These are phyloP conservation scores for Parachlorella kessleri DNA, from an alignment of 139 green algal genomes.

Conservation along the genomic window DNA sequence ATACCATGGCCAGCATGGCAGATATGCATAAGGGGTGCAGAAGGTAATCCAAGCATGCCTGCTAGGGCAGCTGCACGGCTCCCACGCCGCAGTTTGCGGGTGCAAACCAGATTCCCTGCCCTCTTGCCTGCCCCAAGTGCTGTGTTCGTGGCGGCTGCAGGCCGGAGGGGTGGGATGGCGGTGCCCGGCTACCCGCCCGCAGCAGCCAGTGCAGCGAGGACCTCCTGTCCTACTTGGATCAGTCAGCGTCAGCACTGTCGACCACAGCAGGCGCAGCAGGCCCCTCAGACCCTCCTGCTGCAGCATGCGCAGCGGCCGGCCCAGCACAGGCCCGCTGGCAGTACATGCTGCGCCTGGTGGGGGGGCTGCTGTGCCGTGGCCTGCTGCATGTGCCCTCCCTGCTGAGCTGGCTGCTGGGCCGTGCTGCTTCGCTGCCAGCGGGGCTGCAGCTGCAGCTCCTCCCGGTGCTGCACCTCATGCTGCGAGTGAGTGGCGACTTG, in stretches of 20 bases:
- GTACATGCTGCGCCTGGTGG: not conserved
- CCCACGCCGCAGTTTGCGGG: no score
- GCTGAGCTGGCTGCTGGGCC: not conserved
- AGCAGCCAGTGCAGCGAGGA: slow-evolving; percentile 22
- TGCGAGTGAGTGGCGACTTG: not conserved
- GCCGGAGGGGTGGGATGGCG: slow-evolving; percentile 11
- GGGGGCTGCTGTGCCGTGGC: not conserved
- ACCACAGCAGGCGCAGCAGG: no score
- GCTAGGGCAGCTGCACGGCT: no score
- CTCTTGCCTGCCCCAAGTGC: no score
- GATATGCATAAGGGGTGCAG: no score
- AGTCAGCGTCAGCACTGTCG: no score
- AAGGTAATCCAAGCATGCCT: no score
- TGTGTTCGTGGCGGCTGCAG: no score
- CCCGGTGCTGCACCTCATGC: not conserved
- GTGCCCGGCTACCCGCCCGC: slow-evolving; percentile 9
- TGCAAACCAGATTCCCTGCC: no score
- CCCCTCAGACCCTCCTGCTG: not conserved
- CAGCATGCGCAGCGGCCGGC: not conserved
- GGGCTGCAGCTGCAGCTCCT: not conserved
- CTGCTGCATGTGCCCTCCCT: not conserved
- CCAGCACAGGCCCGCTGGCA: not conserved
- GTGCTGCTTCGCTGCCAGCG: not conserved
- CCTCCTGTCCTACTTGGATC: slow-evolving; percentile 11
- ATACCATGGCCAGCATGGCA: no score